Evolutionary conservation across 306 rosid species (phyloP).

Genomic region (Lathyrus sativus): DNA sequence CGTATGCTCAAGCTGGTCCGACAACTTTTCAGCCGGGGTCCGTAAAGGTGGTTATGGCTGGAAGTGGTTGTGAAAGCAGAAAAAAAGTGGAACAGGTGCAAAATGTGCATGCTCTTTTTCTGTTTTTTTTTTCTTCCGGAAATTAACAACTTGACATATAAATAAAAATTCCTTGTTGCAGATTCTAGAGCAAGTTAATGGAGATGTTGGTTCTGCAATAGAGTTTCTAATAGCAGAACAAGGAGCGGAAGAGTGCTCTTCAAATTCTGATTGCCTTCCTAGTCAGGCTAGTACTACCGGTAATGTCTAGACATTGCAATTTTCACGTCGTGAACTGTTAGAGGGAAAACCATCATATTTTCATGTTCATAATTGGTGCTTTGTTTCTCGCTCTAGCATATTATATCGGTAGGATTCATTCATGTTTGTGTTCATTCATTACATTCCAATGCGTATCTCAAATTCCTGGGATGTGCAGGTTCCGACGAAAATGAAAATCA

Average conservation of each 20-base stretch:
- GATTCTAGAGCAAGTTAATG: slow-evolving; percentile 69
- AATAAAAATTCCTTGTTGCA: slow-evolving; percentile 40
- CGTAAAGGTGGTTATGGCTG: slow-evolving; percentile 67
- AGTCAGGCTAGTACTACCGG: slow-evolving; percentile 47
- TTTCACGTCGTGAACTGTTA: slow-evolving; percentile 30
- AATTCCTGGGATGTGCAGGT: slow-evolving; percentile 42
- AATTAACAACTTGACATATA: slow-evolving; percentile 28
- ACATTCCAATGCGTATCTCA: slow-evolving; percentile 12
- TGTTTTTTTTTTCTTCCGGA: slow-evolving; percentile 20
- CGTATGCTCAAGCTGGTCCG: slow-evolving; percentile 40
- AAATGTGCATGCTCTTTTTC: slow-evolving; percentile 14
- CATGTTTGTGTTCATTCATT: slow-evolving; percentile 23
- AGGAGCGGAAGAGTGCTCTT: slow-evolving; percentile 55
- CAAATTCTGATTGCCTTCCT: slow-evolving; percentile 48
- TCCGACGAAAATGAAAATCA: slow-evolving; percentile 36
- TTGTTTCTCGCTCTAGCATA: background rate
- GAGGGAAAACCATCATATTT: slow-evolving; percentile 23
- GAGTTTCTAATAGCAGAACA: slow-evolving; percentile 81
- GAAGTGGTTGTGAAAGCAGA: slow-evolving; percentile 67
- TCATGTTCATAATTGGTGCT: slow-evolving; percentile 11
- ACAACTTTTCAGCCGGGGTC: slow-evolving; percentile 48
- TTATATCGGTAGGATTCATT: background rate
- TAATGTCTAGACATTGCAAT: slow-evolving; percentile 47
- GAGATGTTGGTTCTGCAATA: slow-evolving; percentile 75
- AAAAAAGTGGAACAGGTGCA: slow-evolving; percentile 70